Percentiles rank a stretch among this genome's conserved stretches.
phyloP scores from a whole-genome alignment of 1,284 basidiomycete genomes.

The Laetiporus sulphureus region DNA sequence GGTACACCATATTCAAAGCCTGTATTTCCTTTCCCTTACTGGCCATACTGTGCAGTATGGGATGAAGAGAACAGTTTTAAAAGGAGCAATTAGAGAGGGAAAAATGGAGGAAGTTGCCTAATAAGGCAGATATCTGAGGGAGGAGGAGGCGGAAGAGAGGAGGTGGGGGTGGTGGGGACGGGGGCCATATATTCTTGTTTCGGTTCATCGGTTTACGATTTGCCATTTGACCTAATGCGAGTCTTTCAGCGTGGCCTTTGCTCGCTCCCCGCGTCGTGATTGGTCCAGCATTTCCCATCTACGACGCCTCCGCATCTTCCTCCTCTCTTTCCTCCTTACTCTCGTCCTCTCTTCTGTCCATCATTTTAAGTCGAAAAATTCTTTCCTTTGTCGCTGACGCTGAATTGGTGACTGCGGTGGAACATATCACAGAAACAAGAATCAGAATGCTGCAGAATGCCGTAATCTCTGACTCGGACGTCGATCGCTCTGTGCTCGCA shows the following conservation, averaged over 20 bases:
- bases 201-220: slow-evolving; percentile 16
- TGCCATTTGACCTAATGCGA: slow-evolving; percentile 19
- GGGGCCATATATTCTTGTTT: slow-evolving; percentile 15
- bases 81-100: slow-evolving; percentile 10
- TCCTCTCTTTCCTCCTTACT: slow-evolving; percentile 1
- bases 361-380: too few species aligned
- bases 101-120: slow-evolving; percentile 21
- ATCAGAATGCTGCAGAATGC: too few species aligned
- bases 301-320: slow-evolving; percentile 16
- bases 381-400: too few species aligned
- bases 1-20: neutral
- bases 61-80: slow-evolving; percentile 8
- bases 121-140: slow-evolving; percentile 25
- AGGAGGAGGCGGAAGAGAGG: slow-evolving; percentile 16
- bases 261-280: slow-evolving; percentile 17
- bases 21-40: slow-evolving; percentile 16
- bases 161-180: slow-evolving; percentile 14
- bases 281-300: slow-evolving; percentile 29
- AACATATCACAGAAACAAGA: too few species aligned
- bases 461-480: too few species aligned
- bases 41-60: slow-evolving; percentile 10
- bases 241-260: slow-evolving; percentile 19
- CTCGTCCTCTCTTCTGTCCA: too few species aligned
- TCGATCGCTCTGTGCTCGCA: too few species aligned
- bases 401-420: too few species aligned